phyloP scores from a whole-genome alignment of 2,329 filamentous ascomycete genomes.

The Niveomyces coronatus region DNA sequence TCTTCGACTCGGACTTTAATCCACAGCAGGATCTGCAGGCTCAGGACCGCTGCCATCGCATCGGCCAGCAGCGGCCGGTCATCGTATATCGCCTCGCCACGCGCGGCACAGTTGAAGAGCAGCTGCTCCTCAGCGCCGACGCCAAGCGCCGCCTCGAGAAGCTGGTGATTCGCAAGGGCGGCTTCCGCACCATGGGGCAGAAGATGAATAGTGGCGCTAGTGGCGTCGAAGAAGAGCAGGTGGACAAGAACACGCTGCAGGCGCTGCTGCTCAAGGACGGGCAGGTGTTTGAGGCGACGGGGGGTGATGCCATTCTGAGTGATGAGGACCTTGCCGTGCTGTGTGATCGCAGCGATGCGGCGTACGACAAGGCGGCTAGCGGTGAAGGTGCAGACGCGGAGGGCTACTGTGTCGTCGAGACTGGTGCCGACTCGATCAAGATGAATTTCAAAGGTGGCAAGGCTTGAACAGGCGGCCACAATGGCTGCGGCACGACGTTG shows the following conservation, averaged over 20 bases:
- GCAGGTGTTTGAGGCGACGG: constrained; percentile 46
- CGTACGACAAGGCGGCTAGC: constrained; percentile 62
- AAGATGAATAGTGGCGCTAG: constrained; percentile 41
- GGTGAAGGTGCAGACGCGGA: constrained; percentile 59
- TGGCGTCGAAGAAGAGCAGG: constrained; percentile 34
- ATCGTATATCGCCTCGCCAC: constrained; percentile 91
- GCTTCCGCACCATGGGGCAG: constrained; percentile 60
- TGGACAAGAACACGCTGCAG: constrained; percentile 52
- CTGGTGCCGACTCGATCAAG: constrained; percentile 45
- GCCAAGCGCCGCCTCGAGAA: constrained; percentile 89
- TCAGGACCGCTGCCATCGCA: constrained; percentile 88
- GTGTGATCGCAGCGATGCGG: constrained; percentile 61
- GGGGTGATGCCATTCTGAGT: constrained; percentile 57
- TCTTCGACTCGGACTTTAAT: constrained; percentile 88
- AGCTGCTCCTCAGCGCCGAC: constrained; percentile 75
- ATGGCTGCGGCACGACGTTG: too few relatives aligned
- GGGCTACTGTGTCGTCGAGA: constrained; percentile 71
- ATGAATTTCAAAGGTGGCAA: constrained; percentile 18
- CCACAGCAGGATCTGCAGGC: constrained; percentile 95
- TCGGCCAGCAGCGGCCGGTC: constrained; percentile 85
- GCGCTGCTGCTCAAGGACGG: constrained; percentile 64
- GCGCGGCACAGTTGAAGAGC: constrained; percentile 84
- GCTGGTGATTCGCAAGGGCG: constrained; percentile 88
- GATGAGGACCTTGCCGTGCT: constrained; percentile 68
- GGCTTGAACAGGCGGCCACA: too few relatives aligned